These are phyloP conservation scores for Verticillium nubilum DNA, from an alignment of 2,329 filamentous ascomycete genomes.

Conservation along the genomic window DNA sequence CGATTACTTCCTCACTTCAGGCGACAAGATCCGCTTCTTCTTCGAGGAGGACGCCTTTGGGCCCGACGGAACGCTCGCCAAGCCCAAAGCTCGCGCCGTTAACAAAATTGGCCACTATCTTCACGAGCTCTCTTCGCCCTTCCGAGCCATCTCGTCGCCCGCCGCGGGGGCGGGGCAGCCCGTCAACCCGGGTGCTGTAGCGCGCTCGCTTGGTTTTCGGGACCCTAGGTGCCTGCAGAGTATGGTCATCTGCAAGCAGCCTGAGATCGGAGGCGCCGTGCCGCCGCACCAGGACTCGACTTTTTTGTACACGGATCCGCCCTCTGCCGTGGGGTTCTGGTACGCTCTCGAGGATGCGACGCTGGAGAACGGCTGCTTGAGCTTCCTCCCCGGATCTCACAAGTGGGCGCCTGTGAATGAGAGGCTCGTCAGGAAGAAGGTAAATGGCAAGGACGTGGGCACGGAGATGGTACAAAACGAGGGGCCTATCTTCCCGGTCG, in stretches of 20 bases:
- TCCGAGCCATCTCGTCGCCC: slow-evolving; percentile 48
- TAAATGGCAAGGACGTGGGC: slow-evolving; percentile 34
- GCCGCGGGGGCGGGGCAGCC: slow-evolving; percentile 21
- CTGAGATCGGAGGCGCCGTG: slow-evolving; percentile 88
- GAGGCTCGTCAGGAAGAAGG: slow-evolving; percentile 64
- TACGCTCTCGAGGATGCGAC: slow-evolving; percentile 93
- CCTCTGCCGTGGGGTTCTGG: slow-evolving; percentile 92
- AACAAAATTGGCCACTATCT: slow-evolving; percentile 85
- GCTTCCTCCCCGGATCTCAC: slow-evolving; percentile 80
- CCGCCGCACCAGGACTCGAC: slow-evolving; percentile 89
- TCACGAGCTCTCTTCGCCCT: slow-evolving; percentile 63
- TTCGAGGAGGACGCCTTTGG: slow-evolving; percentile 93
- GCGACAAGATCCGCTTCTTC: slow-evolving; percentile 93
- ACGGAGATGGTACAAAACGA: slow-evolving; percentile 69
- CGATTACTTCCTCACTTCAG: slow-evolving; percentile 85
- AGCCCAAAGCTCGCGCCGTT: slow-evolving; percentile 78
- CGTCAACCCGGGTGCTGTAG: slow-evolving; percentile 54
- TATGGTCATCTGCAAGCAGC: slow-evolving; percentile 99
- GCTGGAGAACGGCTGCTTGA: slow-evolving; percentile 79
- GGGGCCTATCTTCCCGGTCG: slow-evolving; percentile 57
- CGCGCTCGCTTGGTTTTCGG: slow-evolving; percentile 63
- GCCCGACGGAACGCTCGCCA: slow-evolving; percentile 55
- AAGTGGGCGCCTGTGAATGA: slow-evolving; percentile 63
- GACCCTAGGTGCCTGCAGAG: slow-evolving; percentile 81
- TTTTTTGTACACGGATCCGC: slow-evolving; percentile 86